Base-by-base conservation (phyloP, 2,329 filamentous ascomycete species). In the Xylariaceae sp. region DNA sequence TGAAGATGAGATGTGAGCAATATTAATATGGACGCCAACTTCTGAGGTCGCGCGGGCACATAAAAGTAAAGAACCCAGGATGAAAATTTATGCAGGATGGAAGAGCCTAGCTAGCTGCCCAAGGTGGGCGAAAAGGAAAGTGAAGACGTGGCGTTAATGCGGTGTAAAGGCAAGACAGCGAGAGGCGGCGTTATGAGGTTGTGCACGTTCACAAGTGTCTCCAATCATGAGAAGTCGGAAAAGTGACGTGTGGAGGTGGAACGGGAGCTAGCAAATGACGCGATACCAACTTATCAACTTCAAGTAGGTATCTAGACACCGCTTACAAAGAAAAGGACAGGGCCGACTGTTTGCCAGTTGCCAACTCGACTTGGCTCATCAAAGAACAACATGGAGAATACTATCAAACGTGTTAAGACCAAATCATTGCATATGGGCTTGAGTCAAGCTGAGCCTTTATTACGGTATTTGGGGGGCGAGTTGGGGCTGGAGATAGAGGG, bases 81-180 rank as follows among this genome's bases (percentile, higher is more conserved):
- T 21, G 21, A 43, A 14, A 21, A 16, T 37, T 33, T 45, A 19
- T n/a, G 17, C 9, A 17, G 28, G 21, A 23, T 11, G 29, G 12
- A 23, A 6, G 8, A 21, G 6, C 17, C n/a, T 55, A 31, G 33
- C 19, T 33, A 19, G 12, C n/a, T n/a, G n/a, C n/a, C n/a, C n/a
- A n/a, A n/a, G n/a, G n/a, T n/a, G 14, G n/a, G 7, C 28, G 23
- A 28, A 19, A 16, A 17, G 26, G n/a, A 36, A 31, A 26, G 23
- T 34, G 21, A 31, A 39, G 31, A 46, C 50, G 55, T 58, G 55
- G 55, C 55, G 21, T 24, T 44, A 48, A 43, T 47, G 41, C 40
- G 24, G 16, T 36, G 47, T n/a, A n/a, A n/a, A n/a, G n/a, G n/a
- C n/a, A n/a, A n/a, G n/a, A n/a, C n/a, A n/a, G 37, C 43, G 40